Percentiles rank a stretch among this genome's conserved stretches.
Evolutionary conservation across 345 rosid species (phyloP).

Genomic region (Gynandropsis gynandra): DNA sequence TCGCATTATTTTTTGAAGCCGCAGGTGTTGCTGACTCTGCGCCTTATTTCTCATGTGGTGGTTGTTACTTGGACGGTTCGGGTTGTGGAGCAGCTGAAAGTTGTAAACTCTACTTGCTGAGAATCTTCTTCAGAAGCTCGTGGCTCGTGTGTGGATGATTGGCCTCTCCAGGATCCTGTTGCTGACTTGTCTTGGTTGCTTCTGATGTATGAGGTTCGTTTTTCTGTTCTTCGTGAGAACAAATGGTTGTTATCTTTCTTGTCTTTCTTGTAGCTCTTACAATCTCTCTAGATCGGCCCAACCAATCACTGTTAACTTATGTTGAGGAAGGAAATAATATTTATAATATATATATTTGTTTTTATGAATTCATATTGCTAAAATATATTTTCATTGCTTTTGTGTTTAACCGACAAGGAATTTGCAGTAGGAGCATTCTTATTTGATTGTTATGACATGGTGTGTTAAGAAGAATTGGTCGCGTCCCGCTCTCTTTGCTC

Average conservation of each 20-base stretch:
- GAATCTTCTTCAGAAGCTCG: constrained; percentile 33
- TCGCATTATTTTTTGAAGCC: too few species aligned
- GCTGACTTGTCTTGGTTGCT: constrained; percentile 26
- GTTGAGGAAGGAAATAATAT: constrained; percentile 54
- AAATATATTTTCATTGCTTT: too few species aligned
- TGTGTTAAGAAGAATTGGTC: too few species aligned
- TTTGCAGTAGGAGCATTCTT: too few species aligned
- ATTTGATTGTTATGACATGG: too few species aligned
- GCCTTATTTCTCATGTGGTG: constrained; percentile 29
- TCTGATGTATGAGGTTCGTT: constrained; percentile 24
- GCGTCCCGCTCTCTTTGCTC: too few species aligned
- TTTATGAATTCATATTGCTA: too few species aligned
- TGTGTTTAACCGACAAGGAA: too few species aligned
- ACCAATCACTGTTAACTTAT: constrained; percentile 59
- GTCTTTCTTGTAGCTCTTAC: constrained; percentile 58
- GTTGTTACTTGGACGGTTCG: constrained; percentile 21
- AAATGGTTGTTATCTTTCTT: constrained; percentile 53
- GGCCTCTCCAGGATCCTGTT: constrained; percentile 28
- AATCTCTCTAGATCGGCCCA: constrained; percentile 66
- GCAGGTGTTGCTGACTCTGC: constrained; percentile 14
- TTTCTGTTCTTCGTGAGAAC: constrained; percentile 36
- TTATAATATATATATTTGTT: too few species aligned
- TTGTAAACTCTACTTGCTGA: constrained; percentile 26
- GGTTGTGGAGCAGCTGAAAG: constrained; percentile 26
- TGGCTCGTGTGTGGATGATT: constrained; percentile 37